phyloP scores from a whole-genome alignment of 208 protist species.

The Crithidia acanthocephali region DNA sequence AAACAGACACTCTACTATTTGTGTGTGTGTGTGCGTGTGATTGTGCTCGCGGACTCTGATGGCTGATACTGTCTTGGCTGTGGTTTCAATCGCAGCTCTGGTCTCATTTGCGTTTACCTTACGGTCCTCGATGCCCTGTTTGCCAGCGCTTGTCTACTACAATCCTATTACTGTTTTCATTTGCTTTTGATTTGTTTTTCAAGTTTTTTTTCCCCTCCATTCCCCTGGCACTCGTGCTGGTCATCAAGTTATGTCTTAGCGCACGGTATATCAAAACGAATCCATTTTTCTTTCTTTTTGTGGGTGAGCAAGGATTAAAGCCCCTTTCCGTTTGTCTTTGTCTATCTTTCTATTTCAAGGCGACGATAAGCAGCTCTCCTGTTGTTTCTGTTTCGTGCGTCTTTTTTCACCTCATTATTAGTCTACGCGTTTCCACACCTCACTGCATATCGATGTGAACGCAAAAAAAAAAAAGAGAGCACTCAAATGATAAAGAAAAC shows the following conservation, averaged over 20 bases:
- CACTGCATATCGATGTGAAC: no score
- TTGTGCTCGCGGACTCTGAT: no score
- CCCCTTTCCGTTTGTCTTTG: background rate
- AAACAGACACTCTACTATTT: no score
- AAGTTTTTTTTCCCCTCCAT: background rate
- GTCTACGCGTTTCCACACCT: background rate
- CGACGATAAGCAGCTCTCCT: no score
- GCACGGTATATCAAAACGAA: background rate
- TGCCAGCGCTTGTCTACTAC: background rate
- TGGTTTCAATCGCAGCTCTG: no score
- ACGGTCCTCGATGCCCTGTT: background rate
- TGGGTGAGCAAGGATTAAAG: no score
- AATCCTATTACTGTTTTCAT: background rate
- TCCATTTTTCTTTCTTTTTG: constrained; percentile 19
- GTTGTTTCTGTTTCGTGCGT: background rate
- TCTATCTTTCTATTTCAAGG: no score
- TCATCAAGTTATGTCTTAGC: background rate
- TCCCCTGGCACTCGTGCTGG: background rate
- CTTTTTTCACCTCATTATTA: background rate
- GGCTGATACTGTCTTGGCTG: no score
- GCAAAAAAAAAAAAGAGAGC: no score
- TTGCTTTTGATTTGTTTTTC: background rate
- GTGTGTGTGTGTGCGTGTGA: no score
- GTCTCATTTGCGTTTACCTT: no score
- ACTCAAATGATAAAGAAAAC: no score